Conservation (phyloP, 305 asterid genomes). For the Striga hermonthica region DNA sequence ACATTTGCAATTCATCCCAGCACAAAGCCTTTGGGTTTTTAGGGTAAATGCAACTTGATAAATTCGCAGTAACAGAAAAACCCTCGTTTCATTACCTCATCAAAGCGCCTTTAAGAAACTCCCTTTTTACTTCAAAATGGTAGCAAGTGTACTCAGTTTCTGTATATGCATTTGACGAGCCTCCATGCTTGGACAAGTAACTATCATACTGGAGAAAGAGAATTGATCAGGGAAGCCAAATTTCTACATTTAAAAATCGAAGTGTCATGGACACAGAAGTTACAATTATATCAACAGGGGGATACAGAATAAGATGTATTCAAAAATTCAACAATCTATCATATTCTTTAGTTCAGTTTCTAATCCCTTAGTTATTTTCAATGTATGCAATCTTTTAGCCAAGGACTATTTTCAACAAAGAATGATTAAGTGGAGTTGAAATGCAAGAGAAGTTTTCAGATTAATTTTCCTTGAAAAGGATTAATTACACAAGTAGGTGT, state of each 20-base stretch:
- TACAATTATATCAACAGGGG: slow-evolving; percentile 18
- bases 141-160: slow-evolving; percentile 95
- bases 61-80: slow-evolving; percentile 14
- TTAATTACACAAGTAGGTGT: background rate
- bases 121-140: slow-evolving; percentile 84
- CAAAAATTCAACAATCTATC: slow-evolving; percentile 14
- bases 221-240: slow-evolving; percentile 38
- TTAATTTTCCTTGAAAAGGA: background rate
- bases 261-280: slow-evolving; percentile 16
- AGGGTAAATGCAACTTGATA: slow-evolving; percentile 15
- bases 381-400: background rate
- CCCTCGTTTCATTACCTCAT: slow-evolving; percentile 50
- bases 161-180: slow-evolving; percentile 92
- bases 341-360: slow-evolving; percentile 19
- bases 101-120: slow-evolving; percentile 87
- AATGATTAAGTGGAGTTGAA: background rate
- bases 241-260: slow-evolving; percentile 12
- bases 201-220: slow-evolving; percentile 75
- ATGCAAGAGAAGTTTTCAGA: background rate
- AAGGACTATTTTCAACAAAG: background rate
- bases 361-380: background rate
- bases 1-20: slow-evolving; percentile 10
- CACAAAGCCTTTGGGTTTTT: slow-evolving; percentile 10
- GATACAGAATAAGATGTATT: slow-evolving; percentile 21
- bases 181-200: slow-evolving; percentile 95